Conservation (phyloP, 2,329 filamentous ascomycete genomes). For the Hypoxylon sp. region DNA sequence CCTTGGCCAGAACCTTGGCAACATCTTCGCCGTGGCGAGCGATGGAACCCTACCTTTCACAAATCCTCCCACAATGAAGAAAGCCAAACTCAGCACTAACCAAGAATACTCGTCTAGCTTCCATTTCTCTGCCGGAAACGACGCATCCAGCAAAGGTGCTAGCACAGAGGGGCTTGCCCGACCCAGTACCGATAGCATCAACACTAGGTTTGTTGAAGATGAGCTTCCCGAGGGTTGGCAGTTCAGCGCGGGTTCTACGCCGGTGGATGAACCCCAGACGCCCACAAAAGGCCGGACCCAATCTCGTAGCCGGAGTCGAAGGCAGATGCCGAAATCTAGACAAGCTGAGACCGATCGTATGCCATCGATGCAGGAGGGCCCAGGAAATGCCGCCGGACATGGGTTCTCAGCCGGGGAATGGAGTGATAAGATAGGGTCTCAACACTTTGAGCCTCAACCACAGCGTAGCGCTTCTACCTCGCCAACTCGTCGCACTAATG, state of each 20-base stretch:
- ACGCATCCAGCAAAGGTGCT: constrained; percentile 58
- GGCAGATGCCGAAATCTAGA: constrained; percentile 55
- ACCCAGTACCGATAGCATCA: constrained; percentile 72
- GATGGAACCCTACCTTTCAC: not conserved
- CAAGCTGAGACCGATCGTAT: constrained; percentile 45
- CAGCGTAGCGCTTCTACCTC: constrained; percentile 59
- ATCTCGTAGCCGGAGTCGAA: constrained; percentile 60
- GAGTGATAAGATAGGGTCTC: constrained; percentile 67
- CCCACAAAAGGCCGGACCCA: constrained; percentile 57
- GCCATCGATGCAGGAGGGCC: constrained; percentile 44
- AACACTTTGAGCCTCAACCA: constrained; percentile 67
- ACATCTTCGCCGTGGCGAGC: constrained; percentile 3
- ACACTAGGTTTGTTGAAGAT: constrained; percentile 71
- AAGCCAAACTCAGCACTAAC: constrained; percentile 55
- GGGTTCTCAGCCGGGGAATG: constrained; percentile 68
- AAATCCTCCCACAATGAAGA: constrained; percentile 19
- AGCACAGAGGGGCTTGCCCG: constrained; percentile 61
- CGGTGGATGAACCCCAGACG: constrained; percentile 50
- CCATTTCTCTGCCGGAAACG: constrained; percentile 62
- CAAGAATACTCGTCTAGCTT: constrained; percentile 62
- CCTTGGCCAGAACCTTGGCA: constrained; percentile 19
- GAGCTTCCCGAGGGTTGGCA: constrained; percentile 63
- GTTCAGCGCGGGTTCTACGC: constrained; percentile 65
- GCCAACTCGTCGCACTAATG: constrained; percentile 64
- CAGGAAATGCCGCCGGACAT: constrained; percentile 49